phyloP scores from a whole-genome alignment of 306 rosid species.

The Casuarina cunninghamiana region DNA sequence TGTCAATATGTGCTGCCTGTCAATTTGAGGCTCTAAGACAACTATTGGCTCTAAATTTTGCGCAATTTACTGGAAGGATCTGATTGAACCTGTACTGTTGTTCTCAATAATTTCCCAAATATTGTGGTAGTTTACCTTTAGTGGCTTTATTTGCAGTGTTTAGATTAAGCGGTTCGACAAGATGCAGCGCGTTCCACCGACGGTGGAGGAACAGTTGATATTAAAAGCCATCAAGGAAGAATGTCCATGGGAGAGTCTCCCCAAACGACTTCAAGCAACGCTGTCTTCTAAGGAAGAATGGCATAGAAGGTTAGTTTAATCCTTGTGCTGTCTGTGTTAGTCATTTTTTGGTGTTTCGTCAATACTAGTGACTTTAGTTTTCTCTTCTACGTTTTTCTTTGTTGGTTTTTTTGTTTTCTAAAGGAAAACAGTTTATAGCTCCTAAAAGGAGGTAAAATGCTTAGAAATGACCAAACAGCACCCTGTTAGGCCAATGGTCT shows the following conservation, averaged over 20 bases:
- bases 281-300: conserved; percentile 85
- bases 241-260: conserved; percentile 81
- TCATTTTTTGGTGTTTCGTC: neutral
- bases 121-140: neutral
- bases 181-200: conserved; percentile 65
- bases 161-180: conserved; percentile 33
- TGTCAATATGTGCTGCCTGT: neutral
- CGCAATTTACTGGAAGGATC: neutral
- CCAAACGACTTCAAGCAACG: conserved; percentile 69
- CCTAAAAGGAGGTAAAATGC: neutral
- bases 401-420: too few relatives aligned
- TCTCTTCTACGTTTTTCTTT: neutral
- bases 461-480: neutral
- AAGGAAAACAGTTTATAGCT: neutral
- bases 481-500: neutral
- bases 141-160: conserved; percentile 21
- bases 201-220: conserved; percentile 68
- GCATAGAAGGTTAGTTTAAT: conserved; percentile 63
- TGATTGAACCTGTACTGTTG: neutral
- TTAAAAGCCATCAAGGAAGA: conserved; percentile 80
- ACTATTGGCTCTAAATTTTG: neutral
- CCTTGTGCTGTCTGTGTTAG: conserved; percentile 1
- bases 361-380: conserved; percentile 9
- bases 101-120: conserved; percentile 2
- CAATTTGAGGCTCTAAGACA: neutral